Base-by-base conservation (phyloP, 1,284 basidiomycete species). In the Apiotrichum siamense region DNA sequence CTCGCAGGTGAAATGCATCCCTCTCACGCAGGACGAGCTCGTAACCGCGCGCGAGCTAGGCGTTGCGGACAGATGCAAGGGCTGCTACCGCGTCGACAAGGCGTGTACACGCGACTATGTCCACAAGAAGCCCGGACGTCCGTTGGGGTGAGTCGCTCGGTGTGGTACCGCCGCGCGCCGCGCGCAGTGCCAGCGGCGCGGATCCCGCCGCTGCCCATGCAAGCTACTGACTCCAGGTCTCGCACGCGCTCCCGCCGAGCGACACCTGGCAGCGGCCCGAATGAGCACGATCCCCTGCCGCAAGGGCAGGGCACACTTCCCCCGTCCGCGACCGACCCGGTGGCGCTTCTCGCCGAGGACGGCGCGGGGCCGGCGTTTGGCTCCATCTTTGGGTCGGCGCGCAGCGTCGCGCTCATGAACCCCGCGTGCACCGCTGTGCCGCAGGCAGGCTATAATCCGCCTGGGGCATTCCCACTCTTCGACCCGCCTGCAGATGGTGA, bases 71-170 rank as follows among this genome's bases (percentile, higher is more conserved):
- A n/a, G 45, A 23, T 53, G 51, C 31, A 47, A 49, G 24, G 37
- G 51, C 10, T 53, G 51, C 24, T 53, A 49, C 23, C 6, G 35
- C 5, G 46, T 46, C 13, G 40, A 44, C 26, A 49, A 44, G 35
- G 32, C 27, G 17, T 58, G 56, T 36, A 54, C 52, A 17, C 33
- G 40, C 41, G 37, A 46, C 15, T 58, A 58, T 29, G 44, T 55
- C 23, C 52, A 52, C 47, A 58, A 58, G 44, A 51, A 54, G 44
- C 56, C 56, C 2, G 56, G 56, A 0, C 43, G 56, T 10, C 56
- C 56, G 7, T 9, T 49, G 13, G 56, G 56, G 43, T 47, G 50
- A n/a, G 53, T 39, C 10, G 20, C n/a, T n/a, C n/a, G n/a, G n/a
- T n/a, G n/a, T n/a, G n/a, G n/a, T n/a, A n/a, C n/a, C n/a, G n/a